Percentiles rank a stretch among this genome's conserved stretches.
phyloP scores from a whole-genome alignment of 768 basidiomycete genomes.

The Postia placenta region DNA sequence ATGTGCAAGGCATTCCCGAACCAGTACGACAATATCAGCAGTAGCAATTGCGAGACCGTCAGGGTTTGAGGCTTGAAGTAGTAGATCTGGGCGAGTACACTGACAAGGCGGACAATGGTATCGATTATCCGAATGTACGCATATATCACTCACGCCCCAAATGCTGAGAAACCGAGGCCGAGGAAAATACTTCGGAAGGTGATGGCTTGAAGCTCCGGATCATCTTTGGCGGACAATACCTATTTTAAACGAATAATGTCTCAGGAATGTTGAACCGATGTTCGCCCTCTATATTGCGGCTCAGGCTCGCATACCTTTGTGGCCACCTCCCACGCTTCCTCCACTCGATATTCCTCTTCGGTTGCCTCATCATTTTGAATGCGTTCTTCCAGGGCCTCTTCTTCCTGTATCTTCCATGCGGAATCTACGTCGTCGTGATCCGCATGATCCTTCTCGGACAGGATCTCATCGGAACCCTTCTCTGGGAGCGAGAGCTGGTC shows the following conservation, averaged over 20 bases:
- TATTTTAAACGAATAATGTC: slow-evolving; percentile 8
- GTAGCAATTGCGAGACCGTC: slow-evolving; percentile 41
- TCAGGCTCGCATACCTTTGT: slow-evolving; percentile 25
- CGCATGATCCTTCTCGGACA: neutral
- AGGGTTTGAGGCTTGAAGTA: slow-evolving; percentile 43
- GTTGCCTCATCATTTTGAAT: slow-evolving; percentile 25
- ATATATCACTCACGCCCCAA: slow-evolving; percentile 36
- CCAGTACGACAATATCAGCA: slow-evolving; percentile 47
- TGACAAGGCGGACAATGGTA: neutral
- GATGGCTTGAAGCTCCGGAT: slow-evolving; percentile 33
- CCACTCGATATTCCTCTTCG: slow-evolving; percentile 29
- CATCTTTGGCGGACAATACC: slow-evolving; percentile 30
- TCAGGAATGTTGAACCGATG: no score
- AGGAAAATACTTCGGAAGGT: slow-evolving; percentile 54
- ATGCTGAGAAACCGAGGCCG: slow-evolving; percentile 46
- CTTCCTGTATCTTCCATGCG: slow-evolving; percentile 20
- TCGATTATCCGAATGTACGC: neutral
- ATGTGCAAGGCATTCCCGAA: slow-evolving; percentile 38
- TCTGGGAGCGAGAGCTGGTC: no score
- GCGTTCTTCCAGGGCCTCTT: slow-evolving; percentile 25
- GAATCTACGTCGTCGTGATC: slow-evolving; percentile 5
- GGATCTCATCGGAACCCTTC: neutral
- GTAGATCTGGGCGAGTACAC: slow-evolving; percentile 28
- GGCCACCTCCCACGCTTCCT: slow-evolving; percentile 33
- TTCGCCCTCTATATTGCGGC: slow-evolving; percentile 14